Conservation (phyloP, 108 stramenopile species). For the Nitzschia sp. region DNA sequence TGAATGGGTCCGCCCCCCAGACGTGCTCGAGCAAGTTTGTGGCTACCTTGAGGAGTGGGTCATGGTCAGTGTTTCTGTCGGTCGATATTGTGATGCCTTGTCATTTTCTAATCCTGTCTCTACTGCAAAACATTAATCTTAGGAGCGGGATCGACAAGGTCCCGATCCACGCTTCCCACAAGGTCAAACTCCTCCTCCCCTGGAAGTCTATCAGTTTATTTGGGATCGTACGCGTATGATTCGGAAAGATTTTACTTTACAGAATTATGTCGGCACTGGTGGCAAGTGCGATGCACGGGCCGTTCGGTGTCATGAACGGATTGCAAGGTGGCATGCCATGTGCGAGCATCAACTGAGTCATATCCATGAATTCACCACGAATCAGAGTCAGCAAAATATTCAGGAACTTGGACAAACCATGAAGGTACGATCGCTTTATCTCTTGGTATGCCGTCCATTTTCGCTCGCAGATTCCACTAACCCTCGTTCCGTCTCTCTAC, state of each 20-base stretch:
- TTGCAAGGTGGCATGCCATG: conserved; percentile 89
- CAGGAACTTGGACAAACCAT: conserved; percentile 89
- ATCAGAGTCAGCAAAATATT: conserved; percentile 90
- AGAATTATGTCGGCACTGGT: conserved; percentile 88
- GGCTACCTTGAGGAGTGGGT: conserved; percentile 90
- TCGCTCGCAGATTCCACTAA: no score
- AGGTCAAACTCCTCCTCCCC: conserved; percentile 54
- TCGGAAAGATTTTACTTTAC: conserved; percentile 87
- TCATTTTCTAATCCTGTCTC: no score
- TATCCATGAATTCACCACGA: conserved; percentile 75
- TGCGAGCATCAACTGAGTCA: conserved; percentile 89
- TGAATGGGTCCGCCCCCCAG: conserved; percentile 83
- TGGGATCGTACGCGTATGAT: conserved; percentile 91
- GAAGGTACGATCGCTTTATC: conserved; percentile 36
- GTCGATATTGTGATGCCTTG: not conserved
- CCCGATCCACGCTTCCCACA: conserved; percentile 73
- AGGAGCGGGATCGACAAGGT: conserved; percentile 90
- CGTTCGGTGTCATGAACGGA: conserved; percentile 88
- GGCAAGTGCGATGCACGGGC: conserved; percentile 82
- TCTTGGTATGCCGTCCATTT: no score
- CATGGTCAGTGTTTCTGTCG: conserved; percentile 56
- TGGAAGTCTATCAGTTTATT: conserved; percentile 90
- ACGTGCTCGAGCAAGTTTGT: conserved; percentile 74
- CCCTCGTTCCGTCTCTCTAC: no score
- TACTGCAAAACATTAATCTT: no score